Evolutionary conservation across 2,329 filamentous ascomycete species (phyloP).

Genomic region (Cryphonectria parasitica): DNA sequence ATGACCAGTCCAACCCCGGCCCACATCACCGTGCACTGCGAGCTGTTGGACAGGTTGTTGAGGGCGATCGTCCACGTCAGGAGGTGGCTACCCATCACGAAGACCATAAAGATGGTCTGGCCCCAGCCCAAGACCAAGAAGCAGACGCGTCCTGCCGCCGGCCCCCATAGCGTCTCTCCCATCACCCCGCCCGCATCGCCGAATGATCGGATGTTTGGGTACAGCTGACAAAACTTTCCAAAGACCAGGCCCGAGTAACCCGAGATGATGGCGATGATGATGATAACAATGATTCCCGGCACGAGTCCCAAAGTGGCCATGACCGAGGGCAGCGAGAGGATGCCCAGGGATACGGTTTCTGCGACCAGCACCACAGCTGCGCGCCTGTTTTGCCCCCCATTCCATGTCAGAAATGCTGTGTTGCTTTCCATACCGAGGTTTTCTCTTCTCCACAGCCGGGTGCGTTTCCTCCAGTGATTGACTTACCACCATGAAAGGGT

Average conservation of each 20-base stretch:
- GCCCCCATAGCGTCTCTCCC: conserved; percentile 41
- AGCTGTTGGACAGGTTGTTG: conserved; percentile 64
- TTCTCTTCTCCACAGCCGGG: too few relatives aligned
- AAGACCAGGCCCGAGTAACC: conserved; percentile 60
- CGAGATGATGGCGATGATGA: conserved; percentile 68
- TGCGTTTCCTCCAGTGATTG: too few relatives aligned
- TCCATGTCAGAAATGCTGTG: background rate
- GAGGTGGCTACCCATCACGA: conserved; percentile 72
- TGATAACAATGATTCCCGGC: conserved; percentile 72
- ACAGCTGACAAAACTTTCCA: conserved; percentile 72
- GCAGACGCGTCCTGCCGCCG: conserved; percentile 53
- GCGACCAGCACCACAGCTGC: conserved; percentile 49
- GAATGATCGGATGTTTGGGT: conserved; percentile 70
- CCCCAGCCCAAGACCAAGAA: conserved; percentile 63
- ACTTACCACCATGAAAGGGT: conserved; percentile 29
- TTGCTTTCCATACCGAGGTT: background rate
- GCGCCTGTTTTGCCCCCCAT: conserved; percentile 40
- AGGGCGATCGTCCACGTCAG: conserved; percentile 69
- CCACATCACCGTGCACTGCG: conserved; percentile 67
- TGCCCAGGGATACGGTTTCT: conserved; percentile 51
- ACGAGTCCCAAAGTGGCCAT: conserved; percentile 73
- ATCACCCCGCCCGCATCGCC: conserved; percentile 68
- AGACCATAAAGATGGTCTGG: conserved; percentile 65
- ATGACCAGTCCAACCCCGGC: conserved; percentile 61
- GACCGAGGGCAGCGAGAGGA: conserved; percentile 76